Conservation (phyloP, 164 flowering plant genomes). For the Stephania yunnanensis region DNA sequence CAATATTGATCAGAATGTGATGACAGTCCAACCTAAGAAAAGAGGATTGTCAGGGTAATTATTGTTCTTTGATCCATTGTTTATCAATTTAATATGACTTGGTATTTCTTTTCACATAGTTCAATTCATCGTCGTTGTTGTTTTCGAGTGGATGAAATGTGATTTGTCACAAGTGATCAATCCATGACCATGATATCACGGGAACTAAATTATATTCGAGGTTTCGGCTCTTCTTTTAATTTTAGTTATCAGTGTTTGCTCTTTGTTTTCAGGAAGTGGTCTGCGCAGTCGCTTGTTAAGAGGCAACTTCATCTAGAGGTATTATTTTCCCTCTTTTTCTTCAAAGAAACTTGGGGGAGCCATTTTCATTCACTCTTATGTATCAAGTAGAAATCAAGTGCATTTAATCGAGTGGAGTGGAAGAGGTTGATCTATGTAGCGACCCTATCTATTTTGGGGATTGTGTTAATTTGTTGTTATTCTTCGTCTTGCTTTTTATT, state of each 20-base stretch:
- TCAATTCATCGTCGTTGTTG: neutral
- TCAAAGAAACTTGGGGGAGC: neutral
- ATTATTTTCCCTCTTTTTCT: neutral
- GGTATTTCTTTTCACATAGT: neutral
- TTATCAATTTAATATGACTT: neutral
- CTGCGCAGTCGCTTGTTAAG: slow-evolving; percentile 54
- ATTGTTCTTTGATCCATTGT: slow-evolving; percentile 14
- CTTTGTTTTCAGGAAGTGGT: slow-evolving; percentile 47
- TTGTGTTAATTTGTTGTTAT: no score
- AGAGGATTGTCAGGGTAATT: slow-evolving; percentile 40
- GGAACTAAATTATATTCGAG: neutral
- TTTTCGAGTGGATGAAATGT: slow-evolving; percentile 17
- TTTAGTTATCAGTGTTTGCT: neutral
- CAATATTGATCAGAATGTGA: slow-evolving; percentile 43
- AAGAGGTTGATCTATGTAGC: no score
- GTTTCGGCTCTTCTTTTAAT: neutral
- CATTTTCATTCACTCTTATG: neutral
- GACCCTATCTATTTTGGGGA: no score
- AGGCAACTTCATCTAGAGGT: slow-evolving; percentile 31
- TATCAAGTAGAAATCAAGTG: no score
- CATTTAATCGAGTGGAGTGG: no score
- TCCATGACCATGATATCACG: slow-evolving; percentile 54
- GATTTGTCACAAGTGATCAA: slow-evolving; percentile 35
- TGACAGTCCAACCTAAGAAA: slow-evolving; percentile 53
- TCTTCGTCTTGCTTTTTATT: no score